phyloP scores from a whole-genome alignment of 441 rosid genomes.

The Flueggea neowawraea region DNA sequence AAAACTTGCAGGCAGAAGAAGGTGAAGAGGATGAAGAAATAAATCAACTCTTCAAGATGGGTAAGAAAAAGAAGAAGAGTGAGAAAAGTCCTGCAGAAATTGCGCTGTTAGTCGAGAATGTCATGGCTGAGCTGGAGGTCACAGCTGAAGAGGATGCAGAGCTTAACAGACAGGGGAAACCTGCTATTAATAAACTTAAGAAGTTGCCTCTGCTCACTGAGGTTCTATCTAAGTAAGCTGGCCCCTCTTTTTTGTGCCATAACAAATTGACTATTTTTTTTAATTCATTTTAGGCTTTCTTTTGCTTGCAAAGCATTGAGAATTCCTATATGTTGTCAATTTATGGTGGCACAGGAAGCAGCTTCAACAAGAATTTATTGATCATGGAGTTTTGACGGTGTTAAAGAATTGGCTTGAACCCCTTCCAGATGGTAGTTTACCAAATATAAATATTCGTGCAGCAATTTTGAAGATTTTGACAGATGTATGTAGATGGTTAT shows the following conservation, averaged over 20 bases:
- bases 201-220: slow-evolving; percentile 90
- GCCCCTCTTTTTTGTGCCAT: slow-evolving; percentile 1
- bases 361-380: slow-evolving; percentile 95
- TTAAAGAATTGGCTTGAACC: slow-evolving; percentile 98
- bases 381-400: slow-evolving; percentile 88
- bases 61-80: slow-evolving; percentile 79
- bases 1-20: slow-evolving; percentile 73
- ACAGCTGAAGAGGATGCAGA: slow-evolving; percentile 96
- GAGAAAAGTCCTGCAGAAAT: slow-evolving; percentile 97
- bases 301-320: not conserved
- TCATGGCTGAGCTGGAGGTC: slow-evolving; percentile 99
- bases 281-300: too few species aligned
- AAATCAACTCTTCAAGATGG: slow-evolving; percentile 81
- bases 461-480: slow-evolving; percentile 75
- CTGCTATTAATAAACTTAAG: slow-evolving; percentile 93
- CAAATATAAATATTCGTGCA: slow-evolving; percentile 91
- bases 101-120: slow-evolving; percentile 82
- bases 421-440: slow-evolving; percentile 97
- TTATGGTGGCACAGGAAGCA: slow-evolving; percentile 66
- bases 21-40: slow-evolving; percentile 86
- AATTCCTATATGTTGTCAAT: slow-evolving; percentile 3
- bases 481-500: slow-evolving; percentile 44
- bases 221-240: slow-evolving; percentile 90
- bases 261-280: too few species aligned
- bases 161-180: slow-evolving; percentile 81